phyloP scores from a whole-genome alignment of 441 rosid species.

The Pelargonium citronellum region DNA sequence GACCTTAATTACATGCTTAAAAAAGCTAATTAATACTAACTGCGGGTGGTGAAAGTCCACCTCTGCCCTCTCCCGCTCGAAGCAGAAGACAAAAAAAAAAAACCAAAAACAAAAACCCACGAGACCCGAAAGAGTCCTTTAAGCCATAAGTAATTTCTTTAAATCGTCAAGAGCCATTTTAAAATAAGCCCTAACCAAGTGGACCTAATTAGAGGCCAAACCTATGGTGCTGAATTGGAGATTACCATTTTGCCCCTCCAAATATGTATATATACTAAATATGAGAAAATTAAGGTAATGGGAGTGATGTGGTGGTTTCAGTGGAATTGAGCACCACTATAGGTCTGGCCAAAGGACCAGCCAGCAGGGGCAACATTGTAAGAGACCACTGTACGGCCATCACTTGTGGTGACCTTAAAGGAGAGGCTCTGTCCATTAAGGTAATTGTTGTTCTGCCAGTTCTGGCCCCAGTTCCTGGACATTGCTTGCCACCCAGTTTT shows the following conservation, averaged over 20 bases:
- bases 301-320: constrained; percentile 16
- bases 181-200: neutral
- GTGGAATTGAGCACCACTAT: constrained; percentile 67
- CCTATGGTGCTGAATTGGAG: neutral
- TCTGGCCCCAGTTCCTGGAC: constrained; percentile 79
- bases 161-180: neutral
- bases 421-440: constrained; percentile 67
- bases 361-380: constrained; percentile 48
- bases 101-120: neutral
- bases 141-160: neutral
- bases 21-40: neutral
- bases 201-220: neutral
- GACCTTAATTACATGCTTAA: neutral
- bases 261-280: neutral
- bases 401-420: constrained; percentile 59
- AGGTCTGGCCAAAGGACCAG: constrained; percentile 75
- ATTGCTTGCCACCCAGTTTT: constrained; percentile 56
- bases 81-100: neutral
- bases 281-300: too few species aligned
- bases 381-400: constrained; percentile 47
- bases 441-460: constrained; percentile 66
- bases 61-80: neutral
- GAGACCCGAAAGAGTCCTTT: neutral
- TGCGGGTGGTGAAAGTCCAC: neutral
- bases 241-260: neutral